phyloP scores from a whole-genome alignment of 352 stramenopile genomes.

The Phytophthora citricola region DNA sequence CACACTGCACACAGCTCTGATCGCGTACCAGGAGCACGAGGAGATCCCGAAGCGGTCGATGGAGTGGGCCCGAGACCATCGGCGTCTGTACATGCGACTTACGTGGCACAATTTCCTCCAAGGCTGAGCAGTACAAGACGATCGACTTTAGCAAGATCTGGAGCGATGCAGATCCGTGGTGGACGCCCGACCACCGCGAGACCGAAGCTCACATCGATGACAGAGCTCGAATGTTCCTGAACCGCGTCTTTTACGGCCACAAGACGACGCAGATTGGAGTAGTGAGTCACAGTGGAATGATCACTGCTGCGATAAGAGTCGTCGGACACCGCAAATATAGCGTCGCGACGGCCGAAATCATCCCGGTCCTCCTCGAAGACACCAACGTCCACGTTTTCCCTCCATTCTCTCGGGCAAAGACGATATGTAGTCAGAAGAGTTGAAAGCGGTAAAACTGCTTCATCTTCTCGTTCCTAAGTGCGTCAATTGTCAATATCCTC shows the following conservation, averaged over 20 bases:
- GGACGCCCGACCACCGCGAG: constrained; percentile 28
- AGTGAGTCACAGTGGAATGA: constrained; percentile 30
- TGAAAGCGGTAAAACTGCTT: background rate
- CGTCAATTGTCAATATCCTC: constrained; percentile 35
- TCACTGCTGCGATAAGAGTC: constrained; percentile 22
- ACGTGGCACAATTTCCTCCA: constrained; percentile 27
- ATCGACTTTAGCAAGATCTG: constrained; percentile 35
- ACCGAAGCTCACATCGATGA: constrained; percentile 34
- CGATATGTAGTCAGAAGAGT: constrained; percentile 10
- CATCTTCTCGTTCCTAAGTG: background rate
- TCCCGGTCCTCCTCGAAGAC: constrained; percentile 37
- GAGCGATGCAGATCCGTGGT: constrained; percentile 38
- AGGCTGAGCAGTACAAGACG: constrained; percentile 24
- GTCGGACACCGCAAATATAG: constrained; percentile 25
- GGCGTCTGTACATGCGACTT: constrained; percentile 37
- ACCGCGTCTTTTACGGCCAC: constrained; percentile 32
- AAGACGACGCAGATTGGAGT: constrained; percentile 19
- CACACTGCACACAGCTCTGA: constrained; percentile 34
- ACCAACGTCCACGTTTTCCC: constrained; percentile 7
- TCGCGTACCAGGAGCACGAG: constrained; percentile 26
- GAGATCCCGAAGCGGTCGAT: constrained; percentile 31
- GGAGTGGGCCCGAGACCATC: constrained; percentile 34
- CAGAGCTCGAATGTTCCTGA: constrained; percentile 32
- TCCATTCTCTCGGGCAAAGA: constrained; percentile 9
- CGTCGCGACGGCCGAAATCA: constrained; percentile 18